Percentiles rank a stretch among this genome's conserved stretches.
Evolutionary conservation across 2,329 filamentous ascomycete species (phyloP).

Genomic region (Lecanicillium sp.): DNA sequence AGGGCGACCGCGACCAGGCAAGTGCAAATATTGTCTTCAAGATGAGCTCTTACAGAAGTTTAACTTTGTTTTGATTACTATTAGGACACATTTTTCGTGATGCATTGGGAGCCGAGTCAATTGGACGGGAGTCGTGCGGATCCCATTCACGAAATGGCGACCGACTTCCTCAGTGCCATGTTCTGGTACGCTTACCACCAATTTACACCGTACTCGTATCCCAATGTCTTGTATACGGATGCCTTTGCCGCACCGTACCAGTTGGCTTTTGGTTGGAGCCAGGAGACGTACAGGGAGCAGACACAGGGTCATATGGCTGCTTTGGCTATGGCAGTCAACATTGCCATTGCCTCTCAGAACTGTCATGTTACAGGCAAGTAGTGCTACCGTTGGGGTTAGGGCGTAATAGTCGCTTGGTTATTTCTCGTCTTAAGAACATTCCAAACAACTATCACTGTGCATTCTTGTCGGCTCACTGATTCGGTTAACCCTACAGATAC

Average conservation of each 20-base stretch:
- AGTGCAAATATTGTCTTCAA: background rate
- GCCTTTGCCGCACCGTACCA: constrained; percentile 7
- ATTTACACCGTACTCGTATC: constrained; percentile 10
- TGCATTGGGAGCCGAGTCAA: constrained; percentile 1
- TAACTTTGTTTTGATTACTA: background rate
- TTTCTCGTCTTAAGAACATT: background rate
- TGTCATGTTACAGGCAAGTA: constrained; percentile 6
- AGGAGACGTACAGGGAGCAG: constrained; percentile 4
- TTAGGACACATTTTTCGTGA: constrained; percentile 1
- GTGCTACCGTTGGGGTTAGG: no score
- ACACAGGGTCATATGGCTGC: constrained; percentile 7
- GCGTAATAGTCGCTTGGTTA: background rate
- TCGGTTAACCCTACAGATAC: no score
- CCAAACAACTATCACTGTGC: no score
- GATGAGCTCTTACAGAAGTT: background rate
- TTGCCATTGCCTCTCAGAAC: constrained; percentile 8
- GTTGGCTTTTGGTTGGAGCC: constrained; percentile 1
- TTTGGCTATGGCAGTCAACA: constrained; percentile 10
- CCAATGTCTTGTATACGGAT: constrained; percentile 10
- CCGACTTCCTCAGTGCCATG: constrained; percentile 3
- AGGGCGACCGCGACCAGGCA: background rate
- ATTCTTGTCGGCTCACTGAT: no score
- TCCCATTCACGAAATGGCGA: background rate
- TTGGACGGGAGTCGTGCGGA: background rate
- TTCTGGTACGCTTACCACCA: constrained; percentile 9